A percentile compares a stretch with the other conserved stretches of the same genome.
These are phyloP conservation scores for Stemphylium beticola DNA, from an alignment of 2,329 filamentous ascomycete species.

Conservation along the genomic window DNA sequence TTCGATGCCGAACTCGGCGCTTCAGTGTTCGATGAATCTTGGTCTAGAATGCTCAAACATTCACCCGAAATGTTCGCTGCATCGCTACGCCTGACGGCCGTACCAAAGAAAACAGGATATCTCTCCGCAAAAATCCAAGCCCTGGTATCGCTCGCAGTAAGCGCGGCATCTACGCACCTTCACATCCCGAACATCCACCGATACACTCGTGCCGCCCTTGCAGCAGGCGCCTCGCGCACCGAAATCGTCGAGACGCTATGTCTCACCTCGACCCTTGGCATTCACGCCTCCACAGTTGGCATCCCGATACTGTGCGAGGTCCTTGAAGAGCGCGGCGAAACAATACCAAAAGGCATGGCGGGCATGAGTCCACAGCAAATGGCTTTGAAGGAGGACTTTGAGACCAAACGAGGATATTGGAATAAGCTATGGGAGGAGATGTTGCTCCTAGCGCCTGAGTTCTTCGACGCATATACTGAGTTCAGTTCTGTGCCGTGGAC, in stretches of 20 bases:
- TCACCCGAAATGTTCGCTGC: constrained; percentile 41
- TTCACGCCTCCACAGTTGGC: constrained; percentile 57
- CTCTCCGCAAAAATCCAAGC: constrained; percentile 52
- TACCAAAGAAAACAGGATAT: constrained; percentile 41
- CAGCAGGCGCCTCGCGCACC: constrained; percentile 48
- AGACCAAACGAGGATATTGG: constrained; percentile 56
- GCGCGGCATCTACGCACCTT: constrained; percentile 54
- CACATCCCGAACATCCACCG: constrained; percentile 52
- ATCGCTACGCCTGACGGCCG: constrained; percentile 30
- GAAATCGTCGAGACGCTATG: constrained; percentile 58
- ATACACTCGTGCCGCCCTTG: constrained; percentile 50
- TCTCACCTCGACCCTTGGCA: constrained; percentile 53
- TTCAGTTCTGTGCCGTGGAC: constrained; percentile 55
- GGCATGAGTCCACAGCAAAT: constrained; percentile 47
- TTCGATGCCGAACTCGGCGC: constrained; percentile 34
- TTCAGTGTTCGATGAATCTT: constrained; percentile 33
- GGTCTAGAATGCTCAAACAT: constrained; percentile 35
- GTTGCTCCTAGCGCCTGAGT: constrained; percentile 53
- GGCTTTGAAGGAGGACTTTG: constrained; percentile 53
- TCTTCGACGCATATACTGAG: constrained; percentile 57
- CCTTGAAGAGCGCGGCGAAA: constrained; percentile 52
- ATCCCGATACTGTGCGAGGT: constrained; percentile 57
- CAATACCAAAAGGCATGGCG: constrained; percentile 33
- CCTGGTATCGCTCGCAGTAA: constrained; percentile 54
- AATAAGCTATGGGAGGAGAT: constrained; percentile 55